These are phyloP conservation scores for Uronychia binucleata DNA, from an alignment of 73 alveolate species.

Conservation along the genomic window DNA sequence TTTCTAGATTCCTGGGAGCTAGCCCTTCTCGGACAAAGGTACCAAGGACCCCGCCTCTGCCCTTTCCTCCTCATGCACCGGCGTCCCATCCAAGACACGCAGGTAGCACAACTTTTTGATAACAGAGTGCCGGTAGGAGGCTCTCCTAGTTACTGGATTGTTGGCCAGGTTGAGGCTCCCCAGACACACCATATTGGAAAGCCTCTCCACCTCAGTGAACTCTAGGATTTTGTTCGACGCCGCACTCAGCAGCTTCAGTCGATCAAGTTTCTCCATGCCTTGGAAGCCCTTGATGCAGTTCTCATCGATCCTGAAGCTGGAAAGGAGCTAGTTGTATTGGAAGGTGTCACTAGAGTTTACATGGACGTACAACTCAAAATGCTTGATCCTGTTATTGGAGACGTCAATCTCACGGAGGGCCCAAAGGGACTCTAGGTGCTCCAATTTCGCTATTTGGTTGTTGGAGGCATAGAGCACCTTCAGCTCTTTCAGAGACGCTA, in stretches of 20 bases:
- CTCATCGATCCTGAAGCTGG: slow-evolving; percentile 56
- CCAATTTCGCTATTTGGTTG: slow-evolving; percentile 56
- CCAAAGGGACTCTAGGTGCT: slow-evolving; percentile 43
- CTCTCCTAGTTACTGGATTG: background rate
- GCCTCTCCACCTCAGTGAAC: slow-evolving; percentile 51
- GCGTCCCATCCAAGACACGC: background rate
- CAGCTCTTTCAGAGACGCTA: slow-evolving; percentile 44
- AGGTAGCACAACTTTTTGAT: background rate
- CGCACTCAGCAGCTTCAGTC: slow-evolving; percentile 30
- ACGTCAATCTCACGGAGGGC: slow-evolving; percentile 65
- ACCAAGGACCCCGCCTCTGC: background rate
- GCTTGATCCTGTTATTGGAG: slow-evolving; percentile 45
- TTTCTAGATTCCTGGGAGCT: background rate
- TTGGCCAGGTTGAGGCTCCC: slow-evolving; percentile 43
- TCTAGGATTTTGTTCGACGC: slow-evolving; percentile 64
- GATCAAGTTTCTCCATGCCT: slow-evolving; percentile 27
- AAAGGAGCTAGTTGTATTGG: slow-evolving; percentile 3
- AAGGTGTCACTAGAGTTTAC: slow-evolving; percentile 19
- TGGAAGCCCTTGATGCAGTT: slow-evolving; percentile 13
- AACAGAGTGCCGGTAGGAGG: background rate
- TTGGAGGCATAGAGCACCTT: slow-evolving; percentile 53
- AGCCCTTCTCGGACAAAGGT: background rate
- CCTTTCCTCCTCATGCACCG: background rate
- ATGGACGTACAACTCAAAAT: too few species aligned
- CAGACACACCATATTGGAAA: slow-evolving; percentile 24